These are phyloP conservation scores for Fusarium siculi DNA, from an alignment of 2,329 filamentous ascomycete species.

Conservation along the genomic window DNA sequence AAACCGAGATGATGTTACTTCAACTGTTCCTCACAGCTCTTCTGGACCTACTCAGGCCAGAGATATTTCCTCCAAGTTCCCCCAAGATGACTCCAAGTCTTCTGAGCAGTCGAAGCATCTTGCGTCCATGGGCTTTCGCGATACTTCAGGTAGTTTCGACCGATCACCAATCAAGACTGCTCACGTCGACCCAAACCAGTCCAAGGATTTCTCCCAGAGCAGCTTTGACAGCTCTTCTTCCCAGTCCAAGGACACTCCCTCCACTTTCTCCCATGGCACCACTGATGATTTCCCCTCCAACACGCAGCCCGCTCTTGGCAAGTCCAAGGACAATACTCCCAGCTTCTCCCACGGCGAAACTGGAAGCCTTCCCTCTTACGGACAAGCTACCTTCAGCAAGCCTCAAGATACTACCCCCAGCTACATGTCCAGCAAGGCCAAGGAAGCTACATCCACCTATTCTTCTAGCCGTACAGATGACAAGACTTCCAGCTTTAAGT, in stretches of 20 bases:
- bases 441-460: background rate
- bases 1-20: background rate
- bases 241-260: background rate
- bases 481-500: background rate
- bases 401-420: background rate
- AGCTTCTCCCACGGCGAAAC: background rate
- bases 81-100: background rate
- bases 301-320: background rate
- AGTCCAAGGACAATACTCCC: background rate
- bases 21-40: background rate
- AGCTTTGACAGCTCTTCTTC: background rate
- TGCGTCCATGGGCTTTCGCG: background rate
- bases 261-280: background rate
- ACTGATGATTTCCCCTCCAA: background rate
- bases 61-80: conserved; percentile 10
- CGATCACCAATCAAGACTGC: background rate
- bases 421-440: background rate
- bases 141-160: background rate
- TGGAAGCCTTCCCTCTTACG: background rate
- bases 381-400: background rate
- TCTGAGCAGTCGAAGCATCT: background rate
- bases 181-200: background rate
- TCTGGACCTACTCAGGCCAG: conserved; percentile 8
- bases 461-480: background rate
- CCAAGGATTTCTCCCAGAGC: background rate